Evolutionary conservation across 306 rosid genomes (phyloP).

Genomic region (Vigna mungo): DNA sequence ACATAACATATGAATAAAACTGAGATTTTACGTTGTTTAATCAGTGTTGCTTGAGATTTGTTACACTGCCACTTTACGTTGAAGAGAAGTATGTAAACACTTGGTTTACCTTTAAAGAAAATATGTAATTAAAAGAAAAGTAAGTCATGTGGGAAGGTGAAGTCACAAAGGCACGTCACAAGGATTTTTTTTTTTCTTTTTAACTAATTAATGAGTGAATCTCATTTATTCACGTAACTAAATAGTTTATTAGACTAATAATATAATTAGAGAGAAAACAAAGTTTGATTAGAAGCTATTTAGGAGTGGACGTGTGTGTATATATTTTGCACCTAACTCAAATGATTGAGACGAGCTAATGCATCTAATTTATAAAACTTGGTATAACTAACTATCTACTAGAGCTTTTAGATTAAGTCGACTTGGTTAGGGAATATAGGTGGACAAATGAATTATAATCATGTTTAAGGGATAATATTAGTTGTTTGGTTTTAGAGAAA

Average conservation of each 20-base stretch:
- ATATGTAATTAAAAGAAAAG: background rate
- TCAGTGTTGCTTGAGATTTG: constrained; percentile 27
- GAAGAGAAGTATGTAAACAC: constrained; percentile 28
- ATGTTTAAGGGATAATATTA: background rate
- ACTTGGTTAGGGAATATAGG: too few relatives aligned
- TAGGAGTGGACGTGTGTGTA: background rate
- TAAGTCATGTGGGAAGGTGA: constrained; percentile 16
- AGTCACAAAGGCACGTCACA: constrained; percentile 16
- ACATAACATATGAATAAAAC: too few relatives aligned
- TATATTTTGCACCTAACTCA: background rate
- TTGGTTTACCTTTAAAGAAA: background rate
- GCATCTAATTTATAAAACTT: background rate
- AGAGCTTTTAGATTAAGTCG: background rate
- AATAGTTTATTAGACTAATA: background rate
- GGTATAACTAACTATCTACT: background rate
- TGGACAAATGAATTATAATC: background rate
- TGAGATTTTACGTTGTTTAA: background rate
- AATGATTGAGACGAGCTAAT: background rate
- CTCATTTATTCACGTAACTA: background rate
- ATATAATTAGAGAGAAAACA: background rate
- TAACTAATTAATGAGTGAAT: background rate
- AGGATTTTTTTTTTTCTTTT: background rate
- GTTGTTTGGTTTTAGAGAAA: background rate
- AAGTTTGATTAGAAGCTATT: background rate
- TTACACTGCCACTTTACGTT: constrained; percentile 32